These are phyloP conservation scores for Termitomyces sp. DNA, from an alignment of 768 basidiomycete genomes.

Conservation along the genomic window DNA sequence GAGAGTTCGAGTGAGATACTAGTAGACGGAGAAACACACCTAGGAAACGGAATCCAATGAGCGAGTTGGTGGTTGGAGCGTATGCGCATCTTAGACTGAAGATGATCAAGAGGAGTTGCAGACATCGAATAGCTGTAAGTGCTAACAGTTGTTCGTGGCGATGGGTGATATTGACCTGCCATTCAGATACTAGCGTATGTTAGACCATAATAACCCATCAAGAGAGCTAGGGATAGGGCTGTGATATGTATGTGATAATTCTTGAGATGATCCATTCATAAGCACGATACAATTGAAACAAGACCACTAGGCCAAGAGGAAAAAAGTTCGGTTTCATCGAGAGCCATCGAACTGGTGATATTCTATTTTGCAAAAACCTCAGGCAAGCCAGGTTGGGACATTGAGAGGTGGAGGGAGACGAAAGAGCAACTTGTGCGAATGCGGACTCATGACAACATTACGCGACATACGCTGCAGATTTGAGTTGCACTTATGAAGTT, in stretches of 20 bases:
- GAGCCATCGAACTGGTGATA: slow-evolving; percentile 44
- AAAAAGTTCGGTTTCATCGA: slow-evolving; percentile 63
- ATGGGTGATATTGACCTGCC: not conserved
- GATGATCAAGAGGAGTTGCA: slow-evolving; percentile 53
- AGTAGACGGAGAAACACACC: slow-evolving; percentile 24
- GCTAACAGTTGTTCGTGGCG: not conserved
- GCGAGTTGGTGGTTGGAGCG: slow-evolving; percentile 43
- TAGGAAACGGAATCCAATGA: slow-evolving; percentile 66
- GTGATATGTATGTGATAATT: not conserved
- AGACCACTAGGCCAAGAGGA: slow-evolving; percentile 41
- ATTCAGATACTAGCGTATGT: slow-evolving; percentile 35
- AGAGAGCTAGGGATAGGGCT: slow-evolving; percentile 60
- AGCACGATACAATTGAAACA: not conserved
- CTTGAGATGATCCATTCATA: not conserved
- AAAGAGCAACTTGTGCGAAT: not conserved
- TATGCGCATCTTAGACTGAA: slow-evolving; percentile 68
- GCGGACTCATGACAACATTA: not conserved
- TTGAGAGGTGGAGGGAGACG: no score
- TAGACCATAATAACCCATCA: slow-evolving; percentile 65
- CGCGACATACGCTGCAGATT: not conserved
- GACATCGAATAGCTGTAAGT: slow-evolving; percentile 43
- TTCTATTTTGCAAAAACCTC: slow-evolving; percentile 45
- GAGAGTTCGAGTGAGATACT: not conserved
- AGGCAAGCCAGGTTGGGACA: slow-evolving; percentile 42
- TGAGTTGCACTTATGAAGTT: no score